A percentile compares a stretch with the other conserved stretches of the same genome.
Conservation (phyloP, 2,329 filamentous ascomycete genomes). For the Diaporthe eres region DNA sequence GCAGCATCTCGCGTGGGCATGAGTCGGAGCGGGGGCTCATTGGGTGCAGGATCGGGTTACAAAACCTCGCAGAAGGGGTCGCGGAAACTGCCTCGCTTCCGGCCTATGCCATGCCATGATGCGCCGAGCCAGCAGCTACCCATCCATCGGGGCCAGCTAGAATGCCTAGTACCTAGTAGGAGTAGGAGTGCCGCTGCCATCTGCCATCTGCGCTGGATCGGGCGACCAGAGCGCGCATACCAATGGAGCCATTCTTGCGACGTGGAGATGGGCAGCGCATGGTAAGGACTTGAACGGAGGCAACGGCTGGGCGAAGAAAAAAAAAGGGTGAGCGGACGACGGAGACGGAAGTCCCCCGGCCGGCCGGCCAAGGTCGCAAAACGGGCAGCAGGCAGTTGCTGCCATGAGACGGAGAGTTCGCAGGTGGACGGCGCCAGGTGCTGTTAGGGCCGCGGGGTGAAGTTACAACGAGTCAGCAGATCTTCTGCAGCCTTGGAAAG, state of each 20-base stretch:
- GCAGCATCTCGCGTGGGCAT: constrained; percentile 27
- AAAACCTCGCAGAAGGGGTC: constrained; percentile 18
- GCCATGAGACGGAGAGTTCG: background rate
- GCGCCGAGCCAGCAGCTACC: constrained; percentile 16
- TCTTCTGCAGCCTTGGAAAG: constrained; percentile 25
- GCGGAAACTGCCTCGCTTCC: constrained; percentile 25
- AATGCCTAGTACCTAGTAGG: background rate
- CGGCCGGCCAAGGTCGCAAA: background rate
- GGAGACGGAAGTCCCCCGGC: background rate
- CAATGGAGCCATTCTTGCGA: background rate
- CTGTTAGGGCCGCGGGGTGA: constrained; percentile 13
- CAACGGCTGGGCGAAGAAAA: background rate
- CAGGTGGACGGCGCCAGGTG: background rate
- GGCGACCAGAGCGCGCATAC: background rate
- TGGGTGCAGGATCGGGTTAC: constrained; percentile 23
- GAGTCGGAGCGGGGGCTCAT: constrained; percentile 14
- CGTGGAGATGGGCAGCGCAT: background rate
- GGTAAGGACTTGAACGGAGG: background rate
- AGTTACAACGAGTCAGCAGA: constrained; percentile 24
- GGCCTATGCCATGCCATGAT: constrained; percentile 19
- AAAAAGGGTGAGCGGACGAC: background rate
- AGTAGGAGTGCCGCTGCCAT: background rate
- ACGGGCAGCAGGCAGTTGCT: constrained; percentile 11
- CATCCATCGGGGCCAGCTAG: background rate
- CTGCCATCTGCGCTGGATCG: background rate